Evolutionary conservation across 306 rosid genomes (phyloP), one percentile per base, ranked within the genome.

Genomic region (Senna siamea): DNA sequence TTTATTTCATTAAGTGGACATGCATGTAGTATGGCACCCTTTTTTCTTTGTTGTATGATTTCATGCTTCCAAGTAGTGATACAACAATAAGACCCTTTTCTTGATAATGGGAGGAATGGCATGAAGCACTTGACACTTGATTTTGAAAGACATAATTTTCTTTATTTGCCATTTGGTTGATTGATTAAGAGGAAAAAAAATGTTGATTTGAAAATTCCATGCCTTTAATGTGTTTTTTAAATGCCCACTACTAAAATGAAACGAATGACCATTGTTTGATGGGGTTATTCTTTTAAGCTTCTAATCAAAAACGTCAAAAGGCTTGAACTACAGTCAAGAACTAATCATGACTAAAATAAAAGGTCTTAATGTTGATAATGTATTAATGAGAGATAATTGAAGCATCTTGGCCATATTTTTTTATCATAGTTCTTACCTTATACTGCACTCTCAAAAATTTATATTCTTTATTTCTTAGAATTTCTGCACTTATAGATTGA

Each of bases 201-300:
- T 72, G 64, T 61, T 73, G 71, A 60, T 80, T 63, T 75, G 55
- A 69, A 51, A 65, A 35, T 66, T 40, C 46, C 80, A 76, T 48
- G 82, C 63, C 67, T 48, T 79, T 76, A 54, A 56, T 73, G 78
- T 54, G 57, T 64, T 69, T 14, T 30, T 58, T 70, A 40, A 53
- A 19, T 74, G 78, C 61, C 81, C 81, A 77, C 88, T 76, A 80
- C 76, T 74, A 80, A 74, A 84, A 78, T 62, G 76, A 84, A 19
- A 54, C 72, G 68, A 76, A 58, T 73, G 38, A 12, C 19, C 52
- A 8, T 61, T 12, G 51, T 80, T 84, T 68, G 70, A 70, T 80
- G n/a, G 85, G 83, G 50, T 9, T 44, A 19, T 79, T 65, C 72
- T 80, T 80, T 80, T 78, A 48, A 73, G 66, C 62, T 48, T 66